Base-by-base conservation (phyloP, 352 stramenopile genomes). In the Phytopythium oedochilum region DNA sequence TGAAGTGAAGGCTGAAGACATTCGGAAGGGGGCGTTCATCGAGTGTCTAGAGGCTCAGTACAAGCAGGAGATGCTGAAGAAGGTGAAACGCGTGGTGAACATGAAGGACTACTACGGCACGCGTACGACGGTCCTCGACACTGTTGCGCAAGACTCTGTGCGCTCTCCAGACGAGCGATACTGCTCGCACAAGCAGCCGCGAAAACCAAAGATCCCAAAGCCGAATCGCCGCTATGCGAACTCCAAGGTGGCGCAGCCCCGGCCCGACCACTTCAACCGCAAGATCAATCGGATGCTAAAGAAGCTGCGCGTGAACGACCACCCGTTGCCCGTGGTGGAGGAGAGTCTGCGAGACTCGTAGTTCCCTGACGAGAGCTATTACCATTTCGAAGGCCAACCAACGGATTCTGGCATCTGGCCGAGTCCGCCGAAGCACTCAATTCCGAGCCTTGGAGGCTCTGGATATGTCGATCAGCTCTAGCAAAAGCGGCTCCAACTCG, bases 261-360 rank as follows among this genome's bases (percentile, higher is more conserved):
- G 70, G 18, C 78, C 78, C 0, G 81, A 87, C 26, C 74, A 80
- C 31, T 87, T 94, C 55, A 89, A 87, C 34, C 73, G 82, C n/a
- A 81, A 83, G 57, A 89, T 92, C 52, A 91, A 92, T 53, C 80
- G 82, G 26, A 73, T 88, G 68, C 74, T 94, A 45, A 76, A 69
- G 55, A 84, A 82, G 17, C 75, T 92, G 28, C 83, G 79, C 63
- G 63, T 67, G 17, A 71, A 89, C 34, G 78, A 92, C n/a, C 66
- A 91, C 34, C 64, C 72, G 17, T 45, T 92, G 8, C 73, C 74
- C 15, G 63, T 89, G 23, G 67, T 94, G 23, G 80, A 92, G 60
- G 82, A 94, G 62, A 89, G 80, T 67, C 64, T 92, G 32, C 66
- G 81, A 15, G 83, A 89, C 54, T 58, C 64, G 14, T 86, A 70